A percentile compares a stretch with the other conserved stretches of the same genome.
These are phyloP conservation scores for Heterobasidion irregulare DNA, from an alignment of 1,284 basidiomycete genomes.

Conservation along the genomic window DNA sequence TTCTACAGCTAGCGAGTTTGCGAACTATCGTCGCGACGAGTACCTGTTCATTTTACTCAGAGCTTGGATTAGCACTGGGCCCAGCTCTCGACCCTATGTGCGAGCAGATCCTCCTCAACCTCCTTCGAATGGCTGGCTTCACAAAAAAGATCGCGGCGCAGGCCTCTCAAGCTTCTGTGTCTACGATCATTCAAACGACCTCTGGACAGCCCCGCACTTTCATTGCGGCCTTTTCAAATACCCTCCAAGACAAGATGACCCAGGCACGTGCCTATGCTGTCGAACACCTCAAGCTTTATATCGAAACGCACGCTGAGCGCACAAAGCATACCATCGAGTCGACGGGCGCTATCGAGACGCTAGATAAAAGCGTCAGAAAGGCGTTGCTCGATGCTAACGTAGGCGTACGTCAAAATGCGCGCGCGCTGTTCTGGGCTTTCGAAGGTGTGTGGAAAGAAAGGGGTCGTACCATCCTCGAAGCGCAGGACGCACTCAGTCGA, in stretches of 20 bases:
- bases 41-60: conserved; percentile 73
- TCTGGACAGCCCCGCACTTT: conserved; percentile 67
- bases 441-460: conserved; percentile 69
- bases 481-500: conserved; percentile 61
- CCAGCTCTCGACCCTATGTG: conserved; percentile 67
- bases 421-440: conserved; percentile 79
- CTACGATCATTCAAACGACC: conserved; percentile 62
- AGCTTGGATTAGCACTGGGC: conserved; percentile 70
- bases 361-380: conserved; percentile 71
- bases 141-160: conserved; percentile 95
- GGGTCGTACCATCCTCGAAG: conserved; percentile 54
- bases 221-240: conserved; percentile 65
- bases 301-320: conserved; percentile 64
- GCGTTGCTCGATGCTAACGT: conserved; percentile 76
- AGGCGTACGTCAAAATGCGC: conserved; percentile 67
- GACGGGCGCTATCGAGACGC: conserved; percentile 53
- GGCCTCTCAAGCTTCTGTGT: conserved; percentile 73
- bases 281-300: conserved; percentile 63
- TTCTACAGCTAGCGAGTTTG: conserved; percentile 69
- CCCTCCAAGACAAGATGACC: conserved; percentile 79
- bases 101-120: conserved; percentile 66
- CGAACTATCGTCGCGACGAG: conserved; percentile 87
- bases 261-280: conserved; percentile 69
- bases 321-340: conserved; percentile 58
- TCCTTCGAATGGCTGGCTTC: conserved; percentile 83